phyloP scores from a whole-genome alignment of 1,139 yeast genomes.

The Yamadazyma taylorii region DNA sequence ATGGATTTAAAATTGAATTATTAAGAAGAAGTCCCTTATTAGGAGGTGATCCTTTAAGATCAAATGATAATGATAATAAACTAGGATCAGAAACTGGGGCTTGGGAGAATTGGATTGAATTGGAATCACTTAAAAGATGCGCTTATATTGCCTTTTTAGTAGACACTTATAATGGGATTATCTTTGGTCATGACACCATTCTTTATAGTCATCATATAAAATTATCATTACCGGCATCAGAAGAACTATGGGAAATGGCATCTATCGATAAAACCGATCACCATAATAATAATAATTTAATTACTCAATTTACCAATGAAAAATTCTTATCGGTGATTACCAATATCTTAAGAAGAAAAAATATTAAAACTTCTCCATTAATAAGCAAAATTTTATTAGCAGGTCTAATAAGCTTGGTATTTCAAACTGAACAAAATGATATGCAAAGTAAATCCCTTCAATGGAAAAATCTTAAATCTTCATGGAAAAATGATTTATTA shows the following conservation, averaged over 20 bases:
- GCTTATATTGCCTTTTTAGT: constrained; percentile 28
- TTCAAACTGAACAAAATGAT: constrained; percentile 70
- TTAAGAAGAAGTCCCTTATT: constrained; percentile 67
- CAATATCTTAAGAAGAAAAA: constrained; percentile 51
- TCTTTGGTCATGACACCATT: constrained; percentile 28
- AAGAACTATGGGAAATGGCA: constrained; percentile 25
- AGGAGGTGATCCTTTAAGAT: constrained; percentile 54
- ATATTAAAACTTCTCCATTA: constrained; percentile 47
- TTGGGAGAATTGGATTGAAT: constrained; percentile 32
- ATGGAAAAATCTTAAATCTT: constrained; percentile 26
- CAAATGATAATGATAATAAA: constrained; percentile 12
- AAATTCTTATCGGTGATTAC: constrained; percentile 55
- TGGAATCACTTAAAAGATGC: constrained; percentile 30
- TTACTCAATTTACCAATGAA: constrained; percentile 9
- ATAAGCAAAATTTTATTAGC: constrained; percentile 63
- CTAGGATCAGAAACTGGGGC: constrained; percentile 5
- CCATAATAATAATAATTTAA: too few relatives aligned
- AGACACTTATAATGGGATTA: constrained; percentile 29
- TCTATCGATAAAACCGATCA: constrained; percentile 8
- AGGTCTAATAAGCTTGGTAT: constrained; percentile 64
- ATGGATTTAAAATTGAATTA: constrained; percentile 69
- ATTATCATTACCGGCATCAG: constrained; percentile 28
- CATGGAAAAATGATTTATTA: constrained; percentile 60
- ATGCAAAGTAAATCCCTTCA: constrained; percentile 42
- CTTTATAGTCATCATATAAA: constrained; percentile 30